Evolutionary conservation across 1,284 basidiomycete genomes (phyloP).

Genomic region (Rhodotorula sp.): DNA sequence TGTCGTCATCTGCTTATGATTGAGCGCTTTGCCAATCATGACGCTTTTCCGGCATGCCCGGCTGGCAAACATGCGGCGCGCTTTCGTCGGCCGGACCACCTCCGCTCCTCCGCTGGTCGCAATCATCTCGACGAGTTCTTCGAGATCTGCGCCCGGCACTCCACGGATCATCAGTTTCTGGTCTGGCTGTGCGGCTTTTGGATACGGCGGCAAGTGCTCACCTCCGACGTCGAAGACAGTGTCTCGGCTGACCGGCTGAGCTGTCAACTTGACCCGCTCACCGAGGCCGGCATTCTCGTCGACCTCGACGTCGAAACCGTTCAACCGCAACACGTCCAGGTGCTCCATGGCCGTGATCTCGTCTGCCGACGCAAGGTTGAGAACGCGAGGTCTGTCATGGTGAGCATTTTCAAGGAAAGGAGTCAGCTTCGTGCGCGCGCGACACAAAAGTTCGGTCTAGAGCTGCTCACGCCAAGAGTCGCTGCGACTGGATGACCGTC

Average conservation of each 20-base stretch:
- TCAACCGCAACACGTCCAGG: constrained; percentile 70
- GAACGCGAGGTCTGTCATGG: constrained; percentile 61
- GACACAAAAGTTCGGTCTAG: too few species aligned
- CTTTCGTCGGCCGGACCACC: constrained; percentile 74
- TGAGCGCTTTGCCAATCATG: constrained; percentile 89
- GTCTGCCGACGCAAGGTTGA: constrained; percentile 86
- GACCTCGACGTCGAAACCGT: constrained; percentile 76
- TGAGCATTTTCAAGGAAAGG: neutral
- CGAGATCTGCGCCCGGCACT: constrained; percentile 76
- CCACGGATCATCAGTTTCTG: neutral
- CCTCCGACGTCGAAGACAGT: constrained; percentile 75
- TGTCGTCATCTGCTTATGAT: constrained; percentile 69
- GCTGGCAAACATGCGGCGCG: constrained; percentile 93
- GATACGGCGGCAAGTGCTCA: constrained; percentile 44
- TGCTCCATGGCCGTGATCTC: constrained; percentile 87
- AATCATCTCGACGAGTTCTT: constrained; percentile 83
- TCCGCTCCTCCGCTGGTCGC: constrained; percentile 59
- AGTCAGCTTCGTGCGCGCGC: neutral
- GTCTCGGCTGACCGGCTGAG: constrained; percentile 86
- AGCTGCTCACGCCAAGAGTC: constrained; percentile 67
- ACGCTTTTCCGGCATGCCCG: constrained; percentile 93
- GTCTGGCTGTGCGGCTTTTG: too few species aligned
- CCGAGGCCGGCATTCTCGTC: constrained; percentile 59
- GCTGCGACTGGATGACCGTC: constrained; percentile 83
- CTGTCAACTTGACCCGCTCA: constrained; percentile 65